phyloP scores from a whole-genome alignment of 2,329 filamentous ascomycete genomes.

The Talaromyces albobiverticillius region DNA sequence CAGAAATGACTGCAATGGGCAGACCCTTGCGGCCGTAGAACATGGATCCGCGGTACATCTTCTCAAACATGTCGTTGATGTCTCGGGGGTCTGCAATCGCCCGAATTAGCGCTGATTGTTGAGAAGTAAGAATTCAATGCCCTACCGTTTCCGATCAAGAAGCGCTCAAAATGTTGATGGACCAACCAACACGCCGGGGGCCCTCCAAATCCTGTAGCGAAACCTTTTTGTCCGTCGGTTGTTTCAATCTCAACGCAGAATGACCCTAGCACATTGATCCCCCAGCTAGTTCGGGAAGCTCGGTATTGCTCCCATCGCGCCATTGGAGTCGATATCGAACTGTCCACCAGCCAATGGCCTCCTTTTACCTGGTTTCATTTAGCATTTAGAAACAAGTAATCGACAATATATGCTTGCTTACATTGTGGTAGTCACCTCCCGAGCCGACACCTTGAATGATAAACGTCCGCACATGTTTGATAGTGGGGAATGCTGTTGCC shows the following conservation, averaged over 20 bases:
- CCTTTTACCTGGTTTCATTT: slow-evolving; percentile 39
- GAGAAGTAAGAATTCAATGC: too few relatives aligned
- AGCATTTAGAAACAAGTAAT: neutral
- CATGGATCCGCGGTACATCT: slow-evolving; percentile 95
- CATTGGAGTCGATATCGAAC: slow-evolving; percentile 88
- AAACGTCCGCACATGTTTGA: slow-evolving; percentile 46
- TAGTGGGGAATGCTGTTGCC: slow-evolving; percentile 37
- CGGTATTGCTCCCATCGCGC: slow-evolving; percentile 86
- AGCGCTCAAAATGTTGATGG: slow-evolving; percentile 88
- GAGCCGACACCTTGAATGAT: slow-evolving; percentile 47
- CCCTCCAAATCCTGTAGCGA: slow-evolving; percentile 90
- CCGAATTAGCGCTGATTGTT: neutral
- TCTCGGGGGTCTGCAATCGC: slow-evolving; percentile 69
- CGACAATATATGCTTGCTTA: slow-evolving; percentile 49
- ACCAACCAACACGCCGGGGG: slow-evolving; percentile 93
- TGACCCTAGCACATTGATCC: slow-evolving; percentile 90
- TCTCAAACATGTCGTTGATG: slow-evolving; percentile 88
- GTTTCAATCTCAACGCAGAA: slow-evolving; percentile 90
- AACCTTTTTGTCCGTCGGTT: slow-evolving; percentile 85
- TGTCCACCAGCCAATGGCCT: slow-evolving; percentile 78
- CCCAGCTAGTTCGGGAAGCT: slow-evolving; percentile 84
- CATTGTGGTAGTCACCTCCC: slow-evolving; percentile 76
- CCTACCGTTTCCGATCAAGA: slow-evolving; percentile 72
- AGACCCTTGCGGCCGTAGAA: slow-evolving; percentile 95
- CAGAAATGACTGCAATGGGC: slow-evolving; percentile 85